phyloP scores from a whole-genome alignment of 208 protist genomes.

The Crithidia fasciculata region DNA sequence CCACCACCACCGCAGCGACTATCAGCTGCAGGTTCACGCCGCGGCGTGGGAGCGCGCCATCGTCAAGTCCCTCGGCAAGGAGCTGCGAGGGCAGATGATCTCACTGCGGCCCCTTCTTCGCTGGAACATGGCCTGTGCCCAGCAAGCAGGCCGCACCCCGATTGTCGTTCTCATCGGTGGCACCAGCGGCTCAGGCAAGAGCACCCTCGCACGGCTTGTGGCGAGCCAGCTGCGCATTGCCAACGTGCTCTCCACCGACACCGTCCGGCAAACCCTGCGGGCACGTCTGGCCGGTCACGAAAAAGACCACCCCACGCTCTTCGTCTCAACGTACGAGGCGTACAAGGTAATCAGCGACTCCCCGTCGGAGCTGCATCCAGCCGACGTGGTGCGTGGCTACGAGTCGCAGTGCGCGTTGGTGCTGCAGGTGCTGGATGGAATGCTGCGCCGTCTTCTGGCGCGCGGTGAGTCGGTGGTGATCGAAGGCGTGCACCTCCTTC shows the following conservation, averaged over 20 bases:
- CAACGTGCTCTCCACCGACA: slow-evolving; percentile 92
- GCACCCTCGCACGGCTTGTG: slow-evolving; percentile 83
- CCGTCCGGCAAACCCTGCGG: slow-evolving; percentile 87
- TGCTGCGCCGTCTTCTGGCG: slow-evolving; percentile 14
- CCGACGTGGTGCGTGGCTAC: slow-evolving; percentile 17
- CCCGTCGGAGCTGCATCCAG: background rate
- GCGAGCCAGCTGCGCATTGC: slow-evolving; percentile 80
- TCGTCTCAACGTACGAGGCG: slow-evolving; percentile 73
- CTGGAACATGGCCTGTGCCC: slow-evolving; percentile 38
- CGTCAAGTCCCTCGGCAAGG: slow-evolving; percentile 23
- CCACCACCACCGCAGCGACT: background rate
- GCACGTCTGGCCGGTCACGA: slow-evolving; percentile 30
- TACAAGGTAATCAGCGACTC: slow-evolving; percentile 12
- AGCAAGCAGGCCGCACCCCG: slow-evolving; percentile 58
- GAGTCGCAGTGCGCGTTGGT: slow-evolving; percentile 27
- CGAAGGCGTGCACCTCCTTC: slow-evolving; percentile 69
- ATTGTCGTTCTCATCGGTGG: slow-evolving; percentile 91
- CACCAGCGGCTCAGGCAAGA: slow-evolving; percentile 93
- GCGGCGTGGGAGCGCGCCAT: slow-evolving; percentile 13
- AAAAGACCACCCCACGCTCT: slow-evolving; percentile 48
- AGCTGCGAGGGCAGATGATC: slow-evolving; percentile 56
- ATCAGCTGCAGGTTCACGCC: slow-evolving; percentile 12
- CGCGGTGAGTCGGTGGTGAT: slow-evolving; percentile 52
- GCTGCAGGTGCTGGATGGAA: slow-evolving; percentile 17
- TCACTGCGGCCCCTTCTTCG: slow-evolving; percentile 45